phyloP scores from a whole-genome alignment of 257 asterid genomes.

The Schizonepeta tenuifolia region DNA sequence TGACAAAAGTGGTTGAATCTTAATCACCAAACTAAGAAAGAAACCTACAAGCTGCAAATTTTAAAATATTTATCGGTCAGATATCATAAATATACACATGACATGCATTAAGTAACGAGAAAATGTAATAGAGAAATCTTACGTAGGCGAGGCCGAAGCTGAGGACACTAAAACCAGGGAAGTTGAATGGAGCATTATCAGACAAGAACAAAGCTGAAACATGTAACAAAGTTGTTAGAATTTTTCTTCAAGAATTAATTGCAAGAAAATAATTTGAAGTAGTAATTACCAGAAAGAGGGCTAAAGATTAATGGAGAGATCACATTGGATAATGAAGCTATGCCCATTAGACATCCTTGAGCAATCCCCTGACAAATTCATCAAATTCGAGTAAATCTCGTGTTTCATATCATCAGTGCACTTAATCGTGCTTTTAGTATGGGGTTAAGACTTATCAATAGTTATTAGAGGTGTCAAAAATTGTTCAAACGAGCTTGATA shows the following conservation, averaged over 20 bases:
- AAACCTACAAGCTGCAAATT: conserved; percentile 45
- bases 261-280: background rate
- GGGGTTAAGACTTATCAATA: no score
- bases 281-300: conserved; percentile 72
- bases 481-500: no score
- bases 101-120: background rate
- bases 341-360: conserved; percentile 60
- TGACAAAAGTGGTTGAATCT: conserved; percentile 35
- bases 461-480: background rate
- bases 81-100: background rate
- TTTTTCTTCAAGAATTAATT: conserved; percentile 13
- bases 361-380: conserved; percentile 48
- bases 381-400: background rate
- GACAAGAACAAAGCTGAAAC: conserved; percentile 72
- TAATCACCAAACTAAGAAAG: conserved; percentile 41
- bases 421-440: background rate
- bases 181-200: conserved; percentile 69
- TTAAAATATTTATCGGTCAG: background rate
- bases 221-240: background rate
- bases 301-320: conserved; percentile 74
- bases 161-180: conserved; percentile 85
- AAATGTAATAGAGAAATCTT: conserved; percentile 36
- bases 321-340: conserved; percentile 65
- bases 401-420: background rate
- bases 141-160: conserved; percentile 82